Evolutionary conservation across 208 protist genomes (phyloP), one percentile per base, ranked within the genome.

Genomic region (Acanthamoeba polyphaga): DNA sequence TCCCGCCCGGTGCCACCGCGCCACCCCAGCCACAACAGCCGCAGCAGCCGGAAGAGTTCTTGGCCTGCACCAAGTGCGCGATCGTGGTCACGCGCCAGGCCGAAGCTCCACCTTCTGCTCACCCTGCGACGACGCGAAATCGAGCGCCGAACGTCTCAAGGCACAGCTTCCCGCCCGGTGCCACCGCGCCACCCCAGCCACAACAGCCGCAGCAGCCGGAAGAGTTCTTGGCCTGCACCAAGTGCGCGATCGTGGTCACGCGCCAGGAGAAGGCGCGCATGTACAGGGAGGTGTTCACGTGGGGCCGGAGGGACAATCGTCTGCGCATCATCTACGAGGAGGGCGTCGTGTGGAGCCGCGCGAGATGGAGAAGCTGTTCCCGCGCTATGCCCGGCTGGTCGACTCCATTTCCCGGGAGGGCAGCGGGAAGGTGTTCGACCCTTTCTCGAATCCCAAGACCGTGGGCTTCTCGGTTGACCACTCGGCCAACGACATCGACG

Each of bases 201-300:
- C 80, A 64, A 12, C 51, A 4, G 32, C 51, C 38, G 10, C 80
- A 55, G n/a, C 19, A 19, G 76, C 53, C 53, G 22, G 80, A 88
- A 12, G 80, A 88, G 10, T 88, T 88, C 34, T 17, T 64, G 53
- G 51, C 29, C 0, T 88, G 80, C 80, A 64, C 46, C 80, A 88
- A 64, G 34, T 88, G 80, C 19, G 80, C 19, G 9, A 64, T 88
- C 51, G 80, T 88, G n/a, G 80, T 88, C 80, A 88, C 49, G 15
- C 80, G 80, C 13, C 12, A 88, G 51, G 80, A 88, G 32, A 88
- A 88, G 80, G 80, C 80, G 29, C 43, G 80, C 22, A 88, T 88
- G 80, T 88, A 88, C 80, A n/a, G 80, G 13, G 80, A 88, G 32
- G 80, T 64, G 12, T 64, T 88, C 29, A 5, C 22, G 17, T 88